phyloP scores from a whole-genome alignment of 1,284 basidiomycete genomes.

The Acaromyces ingoldii region DNA sequence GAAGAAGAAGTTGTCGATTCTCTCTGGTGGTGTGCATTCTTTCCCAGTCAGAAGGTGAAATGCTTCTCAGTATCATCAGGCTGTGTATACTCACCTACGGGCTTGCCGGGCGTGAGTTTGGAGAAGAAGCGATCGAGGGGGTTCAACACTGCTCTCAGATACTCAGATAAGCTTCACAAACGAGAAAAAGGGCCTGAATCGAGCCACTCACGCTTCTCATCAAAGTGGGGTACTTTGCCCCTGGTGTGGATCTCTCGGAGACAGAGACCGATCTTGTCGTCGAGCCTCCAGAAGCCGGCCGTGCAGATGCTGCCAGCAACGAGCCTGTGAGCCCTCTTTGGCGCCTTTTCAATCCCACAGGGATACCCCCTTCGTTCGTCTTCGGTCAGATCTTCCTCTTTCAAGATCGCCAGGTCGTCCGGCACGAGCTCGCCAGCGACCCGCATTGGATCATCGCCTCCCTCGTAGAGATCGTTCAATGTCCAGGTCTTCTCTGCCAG shows the following conservation, averaged over 20 bases:
- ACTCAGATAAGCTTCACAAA: background rate
- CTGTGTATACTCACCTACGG: background rate
- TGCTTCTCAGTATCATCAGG: background rate
- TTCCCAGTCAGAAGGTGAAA: background rate
- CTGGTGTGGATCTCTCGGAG: conserved; percentile 67
- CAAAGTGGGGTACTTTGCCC: conserved; percentile 47
- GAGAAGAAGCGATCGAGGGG: conserved; percentile 18
- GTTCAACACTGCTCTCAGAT: background rate
- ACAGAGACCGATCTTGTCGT: conserved; percentile 64
- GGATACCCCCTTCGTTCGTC: background rate
- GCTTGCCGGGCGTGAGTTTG: conserved; percentile 7
- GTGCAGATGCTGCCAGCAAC: conserved; percentile 67
- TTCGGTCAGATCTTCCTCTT: background rate
- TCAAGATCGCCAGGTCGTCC: conserved; percentile 69
- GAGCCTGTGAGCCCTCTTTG: conserved; percentile 53
- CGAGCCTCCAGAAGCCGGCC: conserved; percentile 69
- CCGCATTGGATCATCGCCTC: conserved; percentile 14
- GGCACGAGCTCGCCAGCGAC: conserved; percentile 54
- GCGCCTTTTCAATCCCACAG: conserved; percentile 54
- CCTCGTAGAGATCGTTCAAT: conserved; percentile 6
- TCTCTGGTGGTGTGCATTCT: background rate
- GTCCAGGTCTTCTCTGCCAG: conserved; percentile 9
- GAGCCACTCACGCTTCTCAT: conserved; percentile 59
- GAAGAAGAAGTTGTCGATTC: conserved; percentile 60
- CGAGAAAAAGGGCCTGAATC: too few relatives aligned